Conservation (phyloP, 208 protist species). For the Leishmania major region DNA sequence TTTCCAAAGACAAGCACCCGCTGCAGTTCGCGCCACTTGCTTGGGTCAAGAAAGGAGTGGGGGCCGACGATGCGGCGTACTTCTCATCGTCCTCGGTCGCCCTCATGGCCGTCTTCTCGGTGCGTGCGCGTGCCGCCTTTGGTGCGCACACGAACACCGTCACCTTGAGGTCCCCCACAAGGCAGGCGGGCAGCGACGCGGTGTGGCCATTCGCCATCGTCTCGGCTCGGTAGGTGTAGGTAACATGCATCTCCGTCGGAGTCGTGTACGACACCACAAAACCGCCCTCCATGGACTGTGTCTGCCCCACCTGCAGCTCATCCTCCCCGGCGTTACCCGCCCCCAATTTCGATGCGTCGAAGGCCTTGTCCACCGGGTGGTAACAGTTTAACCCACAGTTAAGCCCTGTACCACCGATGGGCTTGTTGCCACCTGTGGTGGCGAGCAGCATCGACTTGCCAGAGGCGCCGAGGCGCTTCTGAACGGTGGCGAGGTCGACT, state of each 20-base stretch:
- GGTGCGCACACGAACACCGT: constrained; percentile 17
- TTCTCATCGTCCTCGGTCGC: neutral
- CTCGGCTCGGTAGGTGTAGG: constrained; percentile 11
- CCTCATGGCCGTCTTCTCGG: constrained; percentile 12
- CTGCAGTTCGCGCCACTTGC: neutral
- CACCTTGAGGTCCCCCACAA: constrained; percentile 35
- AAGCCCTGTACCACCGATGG: constrained; percentile 65
- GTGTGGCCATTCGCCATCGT: constrained; percentile 25
- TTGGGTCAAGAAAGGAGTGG: neutral
- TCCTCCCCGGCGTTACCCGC: constrained; percentile 11
- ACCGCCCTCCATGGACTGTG: constrained; percentile 29
- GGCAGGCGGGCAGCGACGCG: constrained; percentile 26
- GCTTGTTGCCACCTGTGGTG: constrained; percentile 69
- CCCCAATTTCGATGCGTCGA: constrained; percentile 42
- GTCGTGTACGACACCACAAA: constrained; percentile 43
- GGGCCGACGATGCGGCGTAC: neutral
- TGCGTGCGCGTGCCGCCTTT: constrained; percentile 34
- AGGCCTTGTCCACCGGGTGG: constrained; percentile 28
- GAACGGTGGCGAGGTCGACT: constrained; percentile 56
- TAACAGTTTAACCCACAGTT: constrained; percentile 79
- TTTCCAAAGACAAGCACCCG: constrained; percentile 4
- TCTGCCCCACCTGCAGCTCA: constrained; percentile 33
- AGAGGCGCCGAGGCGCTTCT: constrained; percentile 44
- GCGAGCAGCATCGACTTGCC: constrained; percentile 79
- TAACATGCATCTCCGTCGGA: constrained; percentile 14